Percentiles rank a stretch among this genome's conserved stretches.
These are phyloP conservation scores for Sporothrix euskadiensis DNA, from an alignment of 2,329 filamentous ascomycete genomes.

Conservation along the genomic window DNA sequence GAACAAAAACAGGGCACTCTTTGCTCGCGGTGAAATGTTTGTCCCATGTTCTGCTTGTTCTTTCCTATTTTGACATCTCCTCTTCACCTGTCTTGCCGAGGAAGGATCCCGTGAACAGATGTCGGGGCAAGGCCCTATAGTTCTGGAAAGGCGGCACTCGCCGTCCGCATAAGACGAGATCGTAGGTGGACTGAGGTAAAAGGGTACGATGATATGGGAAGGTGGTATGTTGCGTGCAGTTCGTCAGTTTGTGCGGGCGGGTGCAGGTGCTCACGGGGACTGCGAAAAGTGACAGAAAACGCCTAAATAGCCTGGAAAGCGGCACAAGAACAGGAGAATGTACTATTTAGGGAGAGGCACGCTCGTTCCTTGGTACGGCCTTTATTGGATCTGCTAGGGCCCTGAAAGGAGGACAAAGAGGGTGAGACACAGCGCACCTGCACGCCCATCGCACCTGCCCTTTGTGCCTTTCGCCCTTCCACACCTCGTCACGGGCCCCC, in stretches of 20 bases:
- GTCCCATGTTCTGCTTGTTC: neutral
- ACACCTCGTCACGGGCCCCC: neutral
- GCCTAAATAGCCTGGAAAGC: neutral
- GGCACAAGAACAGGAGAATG: slow-evolving; percentile 3
- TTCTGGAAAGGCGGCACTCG: slow-evolving; percentile 5
- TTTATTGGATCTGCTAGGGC: neutral
- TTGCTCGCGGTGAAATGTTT: neutral
- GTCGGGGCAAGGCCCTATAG: neutral
- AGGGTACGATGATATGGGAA: slow-evolving; percentile 2
- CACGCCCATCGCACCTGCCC: neutral
- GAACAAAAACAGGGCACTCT: neutral
- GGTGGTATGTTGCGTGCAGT: slow-evolving; percentile 21
- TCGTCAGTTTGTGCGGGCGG: neutral
- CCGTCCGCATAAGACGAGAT: neutral
- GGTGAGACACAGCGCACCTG: neutral
- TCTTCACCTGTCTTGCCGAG: slow-evolving; percentile 4
- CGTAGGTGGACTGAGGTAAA: slow-evolving; percentile 14
- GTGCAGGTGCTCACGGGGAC: slow-evolving; percentile 4
- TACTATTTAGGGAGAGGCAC: neutral
- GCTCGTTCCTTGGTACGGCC: neutral
- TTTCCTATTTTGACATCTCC: neutral
- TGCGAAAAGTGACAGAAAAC: neutral
- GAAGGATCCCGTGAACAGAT: neutral
- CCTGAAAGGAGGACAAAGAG: slow-evolving; percentile 1
- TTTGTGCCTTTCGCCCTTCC: neutral